These are phyloP conservation scores for Meyerozyma sp. DNA, from an alignment of 1,139 yeast species.

Conservation along the genomic window DNA sequence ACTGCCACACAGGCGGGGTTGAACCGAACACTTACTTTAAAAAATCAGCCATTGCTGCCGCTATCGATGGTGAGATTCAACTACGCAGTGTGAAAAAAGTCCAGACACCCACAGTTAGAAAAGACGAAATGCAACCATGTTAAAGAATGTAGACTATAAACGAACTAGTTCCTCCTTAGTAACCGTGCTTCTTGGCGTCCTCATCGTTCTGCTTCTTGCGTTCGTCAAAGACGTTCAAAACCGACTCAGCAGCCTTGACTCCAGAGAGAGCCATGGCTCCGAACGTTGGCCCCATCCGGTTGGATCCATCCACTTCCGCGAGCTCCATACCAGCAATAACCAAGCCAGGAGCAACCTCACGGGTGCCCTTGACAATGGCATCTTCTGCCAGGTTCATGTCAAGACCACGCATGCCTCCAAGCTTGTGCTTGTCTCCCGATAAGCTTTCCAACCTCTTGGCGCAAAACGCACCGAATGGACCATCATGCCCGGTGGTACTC, in stretches of 20 bases:
- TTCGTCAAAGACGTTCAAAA: conserved; percentile 44
- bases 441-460: conserved; percentile 37
- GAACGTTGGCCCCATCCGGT: conserved; percentile 83
- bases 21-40: conserved; percentile 9
- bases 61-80: neutral
- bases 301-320: conserved; percentile 70
- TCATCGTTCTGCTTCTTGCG: conserved; percentile 39
- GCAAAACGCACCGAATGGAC: conserved; percentile 80
- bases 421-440: conserved; percentile 23
- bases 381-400: conserved; percentile 80
- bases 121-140: neutral
- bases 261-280: conserved; percentile 81
- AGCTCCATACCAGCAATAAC: conserved; percentile 81
- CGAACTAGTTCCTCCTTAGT: neutral
- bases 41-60: conserved; percentile 10
- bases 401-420: conserved; percentile 73
- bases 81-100: neutral
- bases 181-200: neutral
- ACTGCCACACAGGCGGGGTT: neutral
- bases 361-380: conserved; percentile 66
- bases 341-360: conserved; percentile 66
- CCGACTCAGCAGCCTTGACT: conserved; percentile 68
- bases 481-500: conserved; percentile 78
- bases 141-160: neutral
- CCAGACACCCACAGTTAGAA: neutral